A percentile compares a stretch with the other conserved stretches of the same genome.
Conservation (phyloP, 2,329 filamentous ascomycete species). For the Hypoxylon sp. region DNA sequence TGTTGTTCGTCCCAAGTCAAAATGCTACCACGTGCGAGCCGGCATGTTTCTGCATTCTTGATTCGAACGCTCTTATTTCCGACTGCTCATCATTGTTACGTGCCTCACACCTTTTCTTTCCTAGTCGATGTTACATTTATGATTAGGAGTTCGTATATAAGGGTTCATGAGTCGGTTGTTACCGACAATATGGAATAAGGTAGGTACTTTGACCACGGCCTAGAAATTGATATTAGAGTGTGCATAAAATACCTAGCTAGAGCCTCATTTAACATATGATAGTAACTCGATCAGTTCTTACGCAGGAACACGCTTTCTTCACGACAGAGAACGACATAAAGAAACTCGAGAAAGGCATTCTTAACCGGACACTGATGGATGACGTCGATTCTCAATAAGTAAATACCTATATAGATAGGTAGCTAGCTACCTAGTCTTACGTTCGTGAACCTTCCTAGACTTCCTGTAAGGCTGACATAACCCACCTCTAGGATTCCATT, state of each 20-base stretch:
- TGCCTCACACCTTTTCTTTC: slow-evolving; percentile 6
- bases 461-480: slow-evolving; percentile 23
- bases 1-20: slow-evolving; percentile 21
- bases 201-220: neutral
- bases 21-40: slow-evolving; percentile 35
- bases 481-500: slow-evolving; percentile 5
- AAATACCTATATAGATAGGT: too few species aligned
- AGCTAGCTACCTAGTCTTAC: neutral
- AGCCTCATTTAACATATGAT: neutral
- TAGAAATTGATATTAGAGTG: neutral
- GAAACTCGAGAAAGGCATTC: neutral
- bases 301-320: neutral
- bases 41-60: slow-evolving; percentile 27
- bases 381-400: neutral
- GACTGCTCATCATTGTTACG: slow-evolving; percentile 23
- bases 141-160: slow-evolving; percentile 1
- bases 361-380: neutral
- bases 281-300: slow-evolving; percentile 1
- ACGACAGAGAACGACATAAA: neutral
- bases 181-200: neutral
- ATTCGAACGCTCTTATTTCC: slow-evolving; percentile 11
- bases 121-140: slow-evolving; percentile 17
- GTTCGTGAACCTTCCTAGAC: neutral
- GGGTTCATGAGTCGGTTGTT: slow-evolving; percentile 2
- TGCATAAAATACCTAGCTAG: neutral